A percentile compares a stretch with the other conserved stretches of the same genome.
Evolutionary conservation across 2,329 filamentous ascomycete genomes (phyloP).

Genomic region (Talaromyces sp.): DNA sequence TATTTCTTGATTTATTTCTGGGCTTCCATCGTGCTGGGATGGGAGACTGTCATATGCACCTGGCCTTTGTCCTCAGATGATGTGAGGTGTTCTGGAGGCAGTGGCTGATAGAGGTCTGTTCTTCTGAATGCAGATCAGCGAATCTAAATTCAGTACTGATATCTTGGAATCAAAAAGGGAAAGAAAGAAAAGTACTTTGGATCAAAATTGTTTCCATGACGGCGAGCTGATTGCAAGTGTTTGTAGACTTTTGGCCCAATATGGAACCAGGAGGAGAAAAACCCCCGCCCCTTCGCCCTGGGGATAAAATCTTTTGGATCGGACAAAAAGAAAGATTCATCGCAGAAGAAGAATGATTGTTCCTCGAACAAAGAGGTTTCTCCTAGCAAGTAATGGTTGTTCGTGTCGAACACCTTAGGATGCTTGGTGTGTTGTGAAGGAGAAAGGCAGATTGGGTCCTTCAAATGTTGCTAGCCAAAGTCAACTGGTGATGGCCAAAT

Average conservation of each 20-base stretch:
- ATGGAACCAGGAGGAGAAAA: not conserved
- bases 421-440: not conserved
- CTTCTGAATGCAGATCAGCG: not conserved
- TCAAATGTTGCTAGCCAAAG: not conserved
- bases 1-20: not conserved
- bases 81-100: not conserved
- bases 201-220: not conserved
- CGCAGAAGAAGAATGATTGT: not conserved
- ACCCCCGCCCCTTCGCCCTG: no score
- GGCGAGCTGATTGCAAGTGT: not conserved
- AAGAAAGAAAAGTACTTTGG: not conserved
- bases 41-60: not conserved
- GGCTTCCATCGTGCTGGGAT: not conserved
- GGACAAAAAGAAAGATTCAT: not conserved
- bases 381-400: not conserved
- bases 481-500: no score
- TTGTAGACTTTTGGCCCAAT: not conserved
- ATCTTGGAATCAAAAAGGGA: not conserved
- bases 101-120: not conserved
- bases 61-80: not conserved
- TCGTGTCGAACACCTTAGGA: not conserved
- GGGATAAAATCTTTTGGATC: not conserved
- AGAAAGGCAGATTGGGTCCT: not conserved
- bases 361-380: not conserved
- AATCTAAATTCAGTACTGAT: not conserved